phyloP scores from a whole-genome alignment of 441 rosid species.

The Arabidopsis lyrata region DNA sequence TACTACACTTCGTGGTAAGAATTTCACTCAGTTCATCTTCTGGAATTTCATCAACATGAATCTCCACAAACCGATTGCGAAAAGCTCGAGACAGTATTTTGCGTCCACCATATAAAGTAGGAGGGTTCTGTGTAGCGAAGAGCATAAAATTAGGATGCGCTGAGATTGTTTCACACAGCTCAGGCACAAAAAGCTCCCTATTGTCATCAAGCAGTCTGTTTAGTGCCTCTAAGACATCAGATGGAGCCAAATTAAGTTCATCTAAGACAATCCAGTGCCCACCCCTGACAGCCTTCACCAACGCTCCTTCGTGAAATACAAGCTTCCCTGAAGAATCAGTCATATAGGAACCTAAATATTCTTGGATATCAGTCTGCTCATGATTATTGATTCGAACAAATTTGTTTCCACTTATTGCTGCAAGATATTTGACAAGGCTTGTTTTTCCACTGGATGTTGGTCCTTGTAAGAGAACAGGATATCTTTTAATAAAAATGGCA shows the following conservation, averaged over 20 bases:
- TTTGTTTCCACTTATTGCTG: constrained; percentile 83
- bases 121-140: constrained; percentile 99
- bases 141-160: constrained; percentile 99
- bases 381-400: constrained; percentile 98
- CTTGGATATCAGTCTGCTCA: constrained; percentile 97
- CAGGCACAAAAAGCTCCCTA: constrained; percentile 97
- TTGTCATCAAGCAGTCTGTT: constrained; percentile 97
- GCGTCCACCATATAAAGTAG: constrained; percentile 96
- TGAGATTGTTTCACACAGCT: constrained; percentile 71
- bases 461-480: constrained; percentile 97
- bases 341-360: constrained; percentile 92
- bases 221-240: constrained; percentile 97
- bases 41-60: constrained; percentile 98
- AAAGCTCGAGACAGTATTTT: constrained; percentile 99
- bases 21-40: constrained; percentile 84
- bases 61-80: constrained; percentile 98
- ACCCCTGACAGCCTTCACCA: constrained; percentile 93
- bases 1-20: constrained; percentile 69
- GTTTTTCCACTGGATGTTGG: constrained; percentile 99
- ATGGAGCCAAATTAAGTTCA: constrained; percentile 97
- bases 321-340: constrained; percentile 91
- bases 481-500: constrained; percentile 82
- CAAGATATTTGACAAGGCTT: constrained; percentile 98
- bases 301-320: constrained; percentile 90
- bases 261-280: constrained; percentile 98